Evolutionary conservation across 306 rosid genomes (phyloP).

Genomic region (Cucurbita pepo): DNA sequence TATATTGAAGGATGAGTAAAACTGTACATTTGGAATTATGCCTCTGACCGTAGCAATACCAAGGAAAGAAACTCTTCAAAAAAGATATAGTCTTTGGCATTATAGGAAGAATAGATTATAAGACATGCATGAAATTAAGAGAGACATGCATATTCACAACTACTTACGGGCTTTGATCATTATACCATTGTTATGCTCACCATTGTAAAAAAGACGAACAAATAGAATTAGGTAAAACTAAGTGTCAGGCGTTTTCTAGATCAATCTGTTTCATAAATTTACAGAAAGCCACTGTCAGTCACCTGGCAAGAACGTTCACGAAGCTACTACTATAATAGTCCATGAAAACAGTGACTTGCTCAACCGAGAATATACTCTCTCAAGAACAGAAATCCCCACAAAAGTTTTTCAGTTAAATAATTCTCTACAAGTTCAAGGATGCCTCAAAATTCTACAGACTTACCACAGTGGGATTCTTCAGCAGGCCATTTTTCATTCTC

Average conservation of each 20-base stretch:
- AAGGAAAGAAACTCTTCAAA: background rate
- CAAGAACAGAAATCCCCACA: background rate
- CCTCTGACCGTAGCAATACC: background rate
- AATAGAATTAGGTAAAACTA: background rate
- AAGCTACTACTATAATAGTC: background rate
- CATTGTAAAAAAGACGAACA: background rate
- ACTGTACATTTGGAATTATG: background rate
- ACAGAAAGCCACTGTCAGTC: background rate
- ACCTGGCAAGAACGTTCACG: background rate
- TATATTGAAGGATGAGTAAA: background rate
- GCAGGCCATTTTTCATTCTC: constrained; percentile 38
- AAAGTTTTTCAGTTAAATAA: background rate
- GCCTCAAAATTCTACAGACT: constrained; percentile 11
- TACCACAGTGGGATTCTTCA: constrained; percentile 56
- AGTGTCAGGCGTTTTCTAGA: background rate
- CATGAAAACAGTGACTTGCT: background rate
- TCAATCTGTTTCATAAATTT: background rate
- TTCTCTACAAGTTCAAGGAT: background rate
- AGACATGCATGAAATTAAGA: background rate
- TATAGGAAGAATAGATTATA: background rate
- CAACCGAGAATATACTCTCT: background rate
- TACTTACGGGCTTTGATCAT: background rate
- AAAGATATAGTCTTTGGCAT: background rate
- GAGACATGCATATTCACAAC: background rate
- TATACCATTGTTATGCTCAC: background rate